A percentile compares a stretch with the other conserved stretches of the same genome.
Evolutionary conservation across 257 asterid genomes (phyloP).

Genomic region (Scutellaria minor): DNA sequence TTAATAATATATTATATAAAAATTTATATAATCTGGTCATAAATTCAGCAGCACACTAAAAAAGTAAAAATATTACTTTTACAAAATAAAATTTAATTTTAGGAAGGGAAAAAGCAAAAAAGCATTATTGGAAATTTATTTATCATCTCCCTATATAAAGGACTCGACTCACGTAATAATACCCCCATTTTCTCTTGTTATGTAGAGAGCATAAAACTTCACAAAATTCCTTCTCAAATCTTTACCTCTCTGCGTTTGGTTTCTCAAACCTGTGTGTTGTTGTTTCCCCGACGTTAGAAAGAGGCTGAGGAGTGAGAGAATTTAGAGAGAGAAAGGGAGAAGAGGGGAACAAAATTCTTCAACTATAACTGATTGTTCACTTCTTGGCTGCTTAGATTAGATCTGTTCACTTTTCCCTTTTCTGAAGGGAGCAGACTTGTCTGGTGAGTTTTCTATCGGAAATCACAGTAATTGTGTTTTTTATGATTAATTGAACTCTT

Average conservation of each 20-base stretch:
- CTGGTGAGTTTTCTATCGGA: constrained; percentile 35
- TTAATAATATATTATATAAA: no score
- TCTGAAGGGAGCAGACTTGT: constrained; percentile 35
- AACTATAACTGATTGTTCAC: constrained; percentile 29
- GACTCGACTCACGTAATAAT: constrained; percentile 36
- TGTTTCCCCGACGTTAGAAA: constrained; percentile 24
- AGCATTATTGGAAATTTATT: constrained; percentile 9
- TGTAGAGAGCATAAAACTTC: constrained; percentile 32
- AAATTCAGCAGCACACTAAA: no score
- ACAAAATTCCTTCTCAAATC: constrained; percentile 30
- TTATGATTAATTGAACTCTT: not conserved
- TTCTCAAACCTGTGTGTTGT: constrained; percentile 17
- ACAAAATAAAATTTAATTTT: not conserved
- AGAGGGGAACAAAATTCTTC: not conserved
- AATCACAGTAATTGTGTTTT: constrained; percentile 19
- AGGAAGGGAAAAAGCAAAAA: constrained; percentile 2
- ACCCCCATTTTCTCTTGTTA: constrained; percentile 28
- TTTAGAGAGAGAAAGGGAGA: not conserved
- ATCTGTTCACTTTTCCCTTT: constrained; percentile 48
- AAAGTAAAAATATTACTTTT: not conserved
- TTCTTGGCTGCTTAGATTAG: constrained; percentile 40
- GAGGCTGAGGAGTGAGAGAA: not conserved
- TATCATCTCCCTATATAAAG: constrained; percentile 3
- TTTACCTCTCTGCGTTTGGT: constrained; percentile 13
- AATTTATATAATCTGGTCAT: no score